Conservation (phyloP, 371 early-diverging fungal species). For the Apophysomyces trapeziformis region DNA sequence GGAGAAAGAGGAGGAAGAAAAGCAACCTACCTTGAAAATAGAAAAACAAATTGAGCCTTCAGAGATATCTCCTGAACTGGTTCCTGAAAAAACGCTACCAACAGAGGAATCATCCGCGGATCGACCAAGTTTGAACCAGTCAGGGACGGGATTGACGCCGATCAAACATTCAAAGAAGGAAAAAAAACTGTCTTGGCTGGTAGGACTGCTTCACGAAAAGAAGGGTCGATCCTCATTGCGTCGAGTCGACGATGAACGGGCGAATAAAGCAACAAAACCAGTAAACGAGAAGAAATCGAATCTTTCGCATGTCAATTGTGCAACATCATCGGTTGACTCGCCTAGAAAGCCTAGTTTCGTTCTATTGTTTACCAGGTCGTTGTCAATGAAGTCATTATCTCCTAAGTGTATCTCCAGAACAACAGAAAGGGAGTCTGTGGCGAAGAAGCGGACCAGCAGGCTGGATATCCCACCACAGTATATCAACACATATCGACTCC, state of each 20-base stretch:
- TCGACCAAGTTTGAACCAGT: conserved; percentile 9
- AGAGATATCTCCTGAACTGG: background rate
- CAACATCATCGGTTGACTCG: background rate
- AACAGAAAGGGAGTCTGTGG: background rate
- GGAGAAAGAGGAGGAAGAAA: conserved; percentile 7
- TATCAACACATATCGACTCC: conserved; percentile 38
- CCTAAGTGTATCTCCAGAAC: background rate
- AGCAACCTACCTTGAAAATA: conserved; percentile 1
- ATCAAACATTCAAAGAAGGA: background rate
- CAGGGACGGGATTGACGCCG: background rate
- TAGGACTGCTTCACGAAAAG: background rate
- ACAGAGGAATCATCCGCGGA: background rate
- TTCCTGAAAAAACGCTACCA: background rate
- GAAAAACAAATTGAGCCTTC: conserved; percentile 3
- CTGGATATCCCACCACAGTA: conserved; percentile 7
- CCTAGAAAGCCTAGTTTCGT: background rate
- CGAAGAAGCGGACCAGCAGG: conserved; percentile 8
- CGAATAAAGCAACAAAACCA: background rate
- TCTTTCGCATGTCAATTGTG: background rate
- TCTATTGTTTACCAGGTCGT: background rate
- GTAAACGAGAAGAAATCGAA: background rate
- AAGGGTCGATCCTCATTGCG: background rate
- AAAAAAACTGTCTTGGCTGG: background rate
- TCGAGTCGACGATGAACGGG: background rate
- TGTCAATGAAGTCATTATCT: conserved; percentile 4